Percentiles rank a stretch among this genome's conserved stretches.
These are phyloP conservation scores for Botrytis medusae DNA, from an alignment of 2,329 filamentous ascomycete genomes.

Conservation along the genomic window DNA sequence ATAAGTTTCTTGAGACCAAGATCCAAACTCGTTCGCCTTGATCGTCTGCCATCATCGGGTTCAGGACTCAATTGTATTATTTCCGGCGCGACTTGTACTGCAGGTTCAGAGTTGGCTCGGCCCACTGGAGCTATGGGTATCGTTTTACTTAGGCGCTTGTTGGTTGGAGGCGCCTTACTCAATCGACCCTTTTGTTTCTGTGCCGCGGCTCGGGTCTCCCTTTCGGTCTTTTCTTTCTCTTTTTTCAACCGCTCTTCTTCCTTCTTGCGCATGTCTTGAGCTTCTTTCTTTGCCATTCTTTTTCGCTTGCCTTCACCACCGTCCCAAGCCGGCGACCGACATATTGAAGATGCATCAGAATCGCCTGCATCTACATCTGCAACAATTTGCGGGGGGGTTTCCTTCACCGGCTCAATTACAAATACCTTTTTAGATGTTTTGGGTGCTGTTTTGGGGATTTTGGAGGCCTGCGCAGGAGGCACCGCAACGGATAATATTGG, in stretches of 20 bases:
- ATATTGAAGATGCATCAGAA: slow-evolving; percentile 46
- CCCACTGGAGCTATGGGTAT: neutral
- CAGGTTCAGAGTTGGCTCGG: slow-evolving; percentile 8
- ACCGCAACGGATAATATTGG: slow-evolving; percentile 29
- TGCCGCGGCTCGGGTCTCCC: slow-evolving; percentile 32
- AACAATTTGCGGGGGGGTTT: slow-evolving; percentile 8
- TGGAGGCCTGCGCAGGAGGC: slow-evolving; percentile 20
- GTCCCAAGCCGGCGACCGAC: slow-evolving; percentile 63
- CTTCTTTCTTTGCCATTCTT: slow-evolving; percentile 46
- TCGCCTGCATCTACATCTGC: slow-evolving; percentile 28
- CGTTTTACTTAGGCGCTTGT: slow-evolving; percentile 21
- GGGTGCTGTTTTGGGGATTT: neutral
- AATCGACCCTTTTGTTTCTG: slow-evolving; percentile 33
- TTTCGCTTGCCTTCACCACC: slow-evolving; percentile 51
- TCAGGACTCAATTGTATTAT: neutral
- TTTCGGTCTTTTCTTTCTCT: slow-evolving; percentile 44
- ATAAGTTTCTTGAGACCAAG: slow-evolving; percentile 29
- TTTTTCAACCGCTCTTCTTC: slow-evolving; percentile 45
- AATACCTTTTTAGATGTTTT: neutral
- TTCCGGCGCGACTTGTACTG: neutral
- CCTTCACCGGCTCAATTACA: neutral
- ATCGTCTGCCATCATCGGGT: slow-evolving; percentile 20
- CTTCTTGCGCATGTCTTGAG: slow-evolving; percentile 44
- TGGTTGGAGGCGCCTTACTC: slow-evolving; percentile 36
- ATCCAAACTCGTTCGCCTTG: slow-evolving; percentile 32